Conservation (phyloP, 306 rosid species). For the Quercus mongolica region DNA sequence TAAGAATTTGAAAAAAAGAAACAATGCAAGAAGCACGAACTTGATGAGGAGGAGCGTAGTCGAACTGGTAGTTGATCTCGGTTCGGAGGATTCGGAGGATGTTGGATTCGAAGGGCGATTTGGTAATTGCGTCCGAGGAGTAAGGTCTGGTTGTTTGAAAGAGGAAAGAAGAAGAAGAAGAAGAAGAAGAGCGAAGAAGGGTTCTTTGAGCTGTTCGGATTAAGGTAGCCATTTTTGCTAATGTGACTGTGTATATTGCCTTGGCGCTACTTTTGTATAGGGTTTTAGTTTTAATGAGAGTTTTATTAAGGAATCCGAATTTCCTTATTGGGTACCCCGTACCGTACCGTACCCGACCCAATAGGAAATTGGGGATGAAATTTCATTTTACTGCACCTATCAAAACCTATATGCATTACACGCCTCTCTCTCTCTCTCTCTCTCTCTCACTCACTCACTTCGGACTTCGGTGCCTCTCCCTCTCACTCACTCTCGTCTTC, state of each 20-base stretch:
- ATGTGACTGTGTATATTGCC: background rate
- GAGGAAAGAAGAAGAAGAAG: slow-evolving; percentile 7
- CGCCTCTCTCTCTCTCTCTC: no score
- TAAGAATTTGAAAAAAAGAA: background rate
- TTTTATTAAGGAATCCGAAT: no score
- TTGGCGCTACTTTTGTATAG: no score
- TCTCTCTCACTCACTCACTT: no score
- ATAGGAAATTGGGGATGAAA: no score
- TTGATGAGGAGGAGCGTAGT: slow-evolving; percentile 69
- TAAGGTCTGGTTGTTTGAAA: slow-evolving; percentile 16
- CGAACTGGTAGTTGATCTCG: slow-evolving; percentile 55
- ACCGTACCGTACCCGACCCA: no score
- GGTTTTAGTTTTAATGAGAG: no score
- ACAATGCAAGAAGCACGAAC: slow-evolving; percentile 23
- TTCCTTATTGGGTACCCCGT: no score
- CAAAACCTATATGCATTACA: no score
- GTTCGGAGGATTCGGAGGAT: slow-evolving; percentile 58
- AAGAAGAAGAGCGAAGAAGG: background rate
- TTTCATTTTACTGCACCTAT: no score
- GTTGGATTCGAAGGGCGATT: slow-evolving; percentile 69
- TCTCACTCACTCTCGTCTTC: no score
- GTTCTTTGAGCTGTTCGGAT: slow-evolving; percentile 35
- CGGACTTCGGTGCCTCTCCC: no score
- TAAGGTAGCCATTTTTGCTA: slow-evolving; percentile 39
- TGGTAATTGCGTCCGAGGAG: slow-evolving; percentile 28